phyloP scores from a whole-genome alignment of 140 eudicot genomes.

The Eryngium alpinum region DNA sequence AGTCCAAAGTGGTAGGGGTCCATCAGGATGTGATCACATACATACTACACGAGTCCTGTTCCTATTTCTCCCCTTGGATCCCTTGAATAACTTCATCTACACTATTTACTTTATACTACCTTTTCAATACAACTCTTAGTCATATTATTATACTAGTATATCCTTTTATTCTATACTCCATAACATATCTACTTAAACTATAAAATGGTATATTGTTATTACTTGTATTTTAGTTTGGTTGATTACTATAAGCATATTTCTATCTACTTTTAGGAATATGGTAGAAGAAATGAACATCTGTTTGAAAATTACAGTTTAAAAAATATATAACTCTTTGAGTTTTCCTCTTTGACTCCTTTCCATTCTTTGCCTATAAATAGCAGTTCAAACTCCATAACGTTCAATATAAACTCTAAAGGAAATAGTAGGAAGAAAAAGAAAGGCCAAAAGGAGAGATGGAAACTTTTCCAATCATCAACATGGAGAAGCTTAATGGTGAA shows the following conservation, averaged over 20 bases:
- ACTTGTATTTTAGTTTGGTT: neutral
- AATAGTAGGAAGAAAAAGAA: neutral
- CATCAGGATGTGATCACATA: constrained; percentile 34
- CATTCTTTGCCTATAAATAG: constrained; percentile 41
- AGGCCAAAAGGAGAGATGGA: constrained; percentile 26
- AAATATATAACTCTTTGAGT: too few species aligned
- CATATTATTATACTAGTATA: neutral
- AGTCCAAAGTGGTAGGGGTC: constrained; percentile 30
- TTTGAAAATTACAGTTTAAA: too few species aligned
- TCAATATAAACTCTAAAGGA: neutral
- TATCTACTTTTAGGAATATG: neutral
- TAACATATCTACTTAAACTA: neutral
- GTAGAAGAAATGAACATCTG: neutral
- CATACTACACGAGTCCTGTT: constrained; percentile 31
- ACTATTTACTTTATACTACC: neutral
- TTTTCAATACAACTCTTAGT: neutral
- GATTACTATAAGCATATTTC: neutral
- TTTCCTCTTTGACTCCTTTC: constrained; percentile 9
- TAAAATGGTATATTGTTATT: neutral
- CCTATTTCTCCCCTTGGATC: neutral
- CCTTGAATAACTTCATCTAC: neutral
- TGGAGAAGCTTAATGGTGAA: constrained; percentile 84
- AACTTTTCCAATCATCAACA: constrained; percentile 62
- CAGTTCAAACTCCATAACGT: neutral
- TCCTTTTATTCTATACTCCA: neutral